Percentiles rank a stretch among this genome's conserved stretches.
Evolutionary conservation across 1,284 basidiomycete species (phyloP).

Genomic region (Rhizopogon parksii): DNA sequence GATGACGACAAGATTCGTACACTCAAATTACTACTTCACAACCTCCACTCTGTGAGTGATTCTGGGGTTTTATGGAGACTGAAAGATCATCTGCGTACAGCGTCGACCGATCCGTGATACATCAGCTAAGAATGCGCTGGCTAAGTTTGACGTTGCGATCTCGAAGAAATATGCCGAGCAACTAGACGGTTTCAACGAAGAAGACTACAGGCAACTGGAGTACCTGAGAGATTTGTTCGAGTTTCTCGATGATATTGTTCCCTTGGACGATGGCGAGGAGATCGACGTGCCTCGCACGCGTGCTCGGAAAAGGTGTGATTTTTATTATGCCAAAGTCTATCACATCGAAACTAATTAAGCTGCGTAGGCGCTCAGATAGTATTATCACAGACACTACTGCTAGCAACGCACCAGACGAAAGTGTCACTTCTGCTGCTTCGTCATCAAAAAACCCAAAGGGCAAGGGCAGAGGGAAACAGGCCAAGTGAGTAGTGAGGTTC

Average conservation of each 20-base stretch:
- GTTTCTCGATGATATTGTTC: conserved; percentile 57
- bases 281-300: conserved; percentile 36
- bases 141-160: conserved; percentile 65
- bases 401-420: conserved; percentile 23
- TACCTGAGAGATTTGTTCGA: conserved; percentile 57
- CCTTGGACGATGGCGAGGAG: conserved; percentile 50
- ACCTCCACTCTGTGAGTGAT: conserved; percentile 51
- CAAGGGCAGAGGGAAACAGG: conserved; percentile 26
- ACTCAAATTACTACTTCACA: conserved; percentile 57
- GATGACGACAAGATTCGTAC: conserved; percentile 64
- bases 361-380: conserved; percentile 40
- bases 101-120: conserved; percentile 72
- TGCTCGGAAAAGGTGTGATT: conserved; percentile 38
- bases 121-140: conserved; percentile 68
- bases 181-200: conserved; percentile 67
- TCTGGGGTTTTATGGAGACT: not conserved
- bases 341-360: conserved; percentile 1
- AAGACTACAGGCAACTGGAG: conserved; percentile 55
- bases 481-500: conserved; percentile 30
- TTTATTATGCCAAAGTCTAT: not conserved
- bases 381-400: conserved; percentile 34
- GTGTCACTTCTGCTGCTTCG: conserved; percentile 21
- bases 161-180: conserved; percentile 68
- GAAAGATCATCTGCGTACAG: conserved; percentile 31
- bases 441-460: conserved; percentile 23